A percentile compares a stretch with the other conserved stretches of the same genome.
Evolutionary conservation across 1,284 basidiomycete genomes (phyloP).

Genomic region (Fomitopsis palustris): DNA sequence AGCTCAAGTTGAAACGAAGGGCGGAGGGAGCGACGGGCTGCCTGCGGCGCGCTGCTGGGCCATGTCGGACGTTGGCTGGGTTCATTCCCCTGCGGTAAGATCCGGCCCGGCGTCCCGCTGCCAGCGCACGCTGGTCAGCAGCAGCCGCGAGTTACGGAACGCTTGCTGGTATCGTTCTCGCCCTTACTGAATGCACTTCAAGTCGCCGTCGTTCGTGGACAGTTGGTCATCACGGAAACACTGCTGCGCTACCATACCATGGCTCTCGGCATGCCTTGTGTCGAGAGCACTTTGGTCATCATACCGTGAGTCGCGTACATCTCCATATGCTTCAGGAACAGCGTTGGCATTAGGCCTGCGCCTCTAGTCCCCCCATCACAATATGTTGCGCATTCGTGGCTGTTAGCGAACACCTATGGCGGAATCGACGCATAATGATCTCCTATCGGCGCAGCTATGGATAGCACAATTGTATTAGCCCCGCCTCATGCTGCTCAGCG

Average conservation of each 20-base stretch:
- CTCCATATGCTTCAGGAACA: not conserved
- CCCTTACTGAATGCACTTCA: not conserved
- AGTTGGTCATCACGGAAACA: not conserved
- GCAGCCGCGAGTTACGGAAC: not conserved
- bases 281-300: not conserved
- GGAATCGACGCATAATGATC: not conserved
- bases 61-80: not conserved
- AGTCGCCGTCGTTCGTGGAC: not conserved
- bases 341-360: not conserved
- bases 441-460: not conserved
- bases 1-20: constrained; percentile 1
- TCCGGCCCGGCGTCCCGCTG: not conserved
- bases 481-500: not conserved
- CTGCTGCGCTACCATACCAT: not conserved
- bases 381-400: not conserved
- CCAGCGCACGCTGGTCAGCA: too few species aligned
- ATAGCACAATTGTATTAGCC: not conserved
- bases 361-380: not conserved
- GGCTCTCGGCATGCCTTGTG: too few species aligned
- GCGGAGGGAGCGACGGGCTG: not conserved
- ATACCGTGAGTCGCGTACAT: not conserved
- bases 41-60: not conserved
- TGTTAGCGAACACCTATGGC: not conserved
- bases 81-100: not conserved
- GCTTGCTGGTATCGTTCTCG: not conserved